Evolutionary conservation across 257 asterid species (phyloP).

Genomic region (Solanum sparsipilum): DNA sequence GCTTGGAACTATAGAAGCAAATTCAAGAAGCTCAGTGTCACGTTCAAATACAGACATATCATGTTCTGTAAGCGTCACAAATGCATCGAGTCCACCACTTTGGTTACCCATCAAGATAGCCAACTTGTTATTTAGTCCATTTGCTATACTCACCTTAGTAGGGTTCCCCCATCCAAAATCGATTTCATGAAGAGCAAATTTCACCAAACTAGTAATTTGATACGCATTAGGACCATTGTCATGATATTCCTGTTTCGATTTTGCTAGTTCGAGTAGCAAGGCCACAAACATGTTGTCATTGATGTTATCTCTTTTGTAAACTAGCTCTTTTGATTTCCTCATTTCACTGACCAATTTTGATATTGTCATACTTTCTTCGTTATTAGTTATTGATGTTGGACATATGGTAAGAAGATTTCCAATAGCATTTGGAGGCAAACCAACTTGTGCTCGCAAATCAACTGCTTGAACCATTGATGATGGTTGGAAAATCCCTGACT

Average conservation of each 20-base stretch:
- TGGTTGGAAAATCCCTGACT: background rate
- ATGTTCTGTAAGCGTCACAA: background rate
- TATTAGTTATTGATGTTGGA: background rate
- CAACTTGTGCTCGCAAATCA: background rate
- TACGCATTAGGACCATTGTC: background rate
- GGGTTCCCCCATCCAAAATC: background rate
- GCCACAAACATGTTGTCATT: background rate
- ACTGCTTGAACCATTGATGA: background rate
- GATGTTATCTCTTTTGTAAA: background rate
- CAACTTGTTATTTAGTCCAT: background rate
- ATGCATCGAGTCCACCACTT: background rate
- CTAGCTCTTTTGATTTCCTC: background rate
- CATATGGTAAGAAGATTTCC: background rate
- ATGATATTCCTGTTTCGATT: background rate
- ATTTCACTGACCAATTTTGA: background rate
- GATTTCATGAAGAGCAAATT: background rate
- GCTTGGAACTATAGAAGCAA: background rate
- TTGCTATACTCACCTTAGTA: background rate
- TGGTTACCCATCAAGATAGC: background rate
- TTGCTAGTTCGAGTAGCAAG: background rate
- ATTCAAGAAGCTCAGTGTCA: background rate
- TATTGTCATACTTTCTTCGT: background rate
- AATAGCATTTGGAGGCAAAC: background rate
- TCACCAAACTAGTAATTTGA: background rate
- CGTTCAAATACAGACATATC: background rate